Evolutionary conservation across 768 basidiomycete genomes (phyloP), one percentile per base, ranked within the genome.

Genomic region (Kwoniella heveanensis): DNA sequence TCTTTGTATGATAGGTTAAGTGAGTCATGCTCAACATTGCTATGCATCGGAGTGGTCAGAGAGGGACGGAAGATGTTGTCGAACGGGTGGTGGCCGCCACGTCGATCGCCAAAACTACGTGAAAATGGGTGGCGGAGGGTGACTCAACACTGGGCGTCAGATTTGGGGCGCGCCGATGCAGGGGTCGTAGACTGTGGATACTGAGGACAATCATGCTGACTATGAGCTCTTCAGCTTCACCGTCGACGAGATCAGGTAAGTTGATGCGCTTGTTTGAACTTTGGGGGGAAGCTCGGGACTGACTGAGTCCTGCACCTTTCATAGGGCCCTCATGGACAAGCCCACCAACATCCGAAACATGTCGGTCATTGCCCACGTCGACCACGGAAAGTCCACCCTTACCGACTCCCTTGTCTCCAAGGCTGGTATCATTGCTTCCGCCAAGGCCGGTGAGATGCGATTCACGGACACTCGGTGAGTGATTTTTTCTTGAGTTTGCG

Each of bases 331-430:
- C 25, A 64, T 46, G 65, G 76, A 77, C 76, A 59, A 60, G 32
- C 73, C 76, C 22, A 77, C 76, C 71, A 80, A 80, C 75, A 79
- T 78, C 74, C 76, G 80, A 61, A 81, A 81, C 80, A 81, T 82
- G 81, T 82, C 82, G 62, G 82, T 82, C 65, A 82, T 82, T 70
- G 82, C 82, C 70, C 82, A 82, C 74, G 96, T 99, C 86, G 96
- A 99, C 83, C 96, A 99, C 84, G 96, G 96, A 84, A 99, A 99
- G 83, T 99, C 96, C 60, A 99, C 96, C 74, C 88, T 99, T 73
- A 97, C 96, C 72, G 96, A 99, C 82, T 97, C 95, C 46, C 85
- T 99, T 49, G 94, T 99, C 80, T 94, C 95, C 69, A 98, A 98
- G 85, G 96, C 96, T 68, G 96, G 96, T 86, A 99, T 99, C 81